phyloP scores from a whole-genome alignment of 73 alveolate genomes.

The Paramecium sexaurelia region DNA sequence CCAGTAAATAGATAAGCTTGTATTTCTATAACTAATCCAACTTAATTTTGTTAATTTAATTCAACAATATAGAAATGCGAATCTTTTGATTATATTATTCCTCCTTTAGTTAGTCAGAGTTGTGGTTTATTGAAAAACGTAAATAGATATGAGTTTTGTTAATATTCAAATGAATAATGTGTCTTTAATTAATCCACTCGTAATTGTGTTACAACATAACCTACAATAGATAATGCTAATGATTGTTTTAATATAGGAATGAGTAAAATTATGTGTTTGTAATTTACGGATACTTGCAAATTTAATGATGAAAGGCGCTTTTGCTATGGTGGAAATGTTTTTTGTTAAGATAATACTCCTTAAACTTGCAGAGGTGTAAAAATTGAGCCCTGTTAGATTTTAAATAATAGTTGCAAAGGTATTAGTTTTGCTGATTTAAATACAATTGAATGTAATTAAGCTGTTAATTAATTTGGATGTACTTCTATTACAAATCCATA shows the following conservation, averaged over 20 bases:
- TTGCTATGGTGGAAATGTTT: neutral
- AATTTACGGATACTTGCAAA: neutral
- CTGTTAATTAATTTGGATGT: neutral
- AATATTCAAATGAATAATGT: neutral
- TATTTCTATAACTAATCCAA: slow-evolving; percentile 26
- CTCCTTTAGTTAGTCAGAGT: neutral
- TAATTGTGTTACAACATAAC: neutral
- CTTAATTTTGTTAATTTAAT: neutral
- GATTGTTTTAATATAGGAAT: neutral
- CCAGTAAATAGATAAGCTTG: slow-evolving; percentile 4
- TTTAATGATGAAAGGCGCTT: neutral
- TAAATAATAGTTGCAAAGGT: neutral
- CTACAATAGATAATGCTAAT: neutral
- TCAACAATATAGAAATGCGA: neutral
- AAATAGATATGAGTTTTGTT: slow-evolving; percentile 27
- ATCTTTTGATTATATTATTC: neutral
- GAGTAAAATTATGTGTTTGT: neutral
- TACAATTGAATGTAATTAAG: neutral
- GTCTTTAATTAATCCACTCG: neutral
- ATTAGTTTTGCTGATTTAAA: neutral
- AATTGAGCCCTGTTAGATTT: neutral
- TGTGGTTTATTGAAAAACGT: neutral
- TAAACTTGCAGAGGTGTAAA: neutral
- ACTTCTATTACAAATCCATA: neutral
- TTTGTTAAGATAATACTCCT: neutral